These are phyloP conservation scores for Monosporascus sp. DNA, from an alignment of 2,329 filamentous ascomycete species.

Conservation along the genomic window DNA sequence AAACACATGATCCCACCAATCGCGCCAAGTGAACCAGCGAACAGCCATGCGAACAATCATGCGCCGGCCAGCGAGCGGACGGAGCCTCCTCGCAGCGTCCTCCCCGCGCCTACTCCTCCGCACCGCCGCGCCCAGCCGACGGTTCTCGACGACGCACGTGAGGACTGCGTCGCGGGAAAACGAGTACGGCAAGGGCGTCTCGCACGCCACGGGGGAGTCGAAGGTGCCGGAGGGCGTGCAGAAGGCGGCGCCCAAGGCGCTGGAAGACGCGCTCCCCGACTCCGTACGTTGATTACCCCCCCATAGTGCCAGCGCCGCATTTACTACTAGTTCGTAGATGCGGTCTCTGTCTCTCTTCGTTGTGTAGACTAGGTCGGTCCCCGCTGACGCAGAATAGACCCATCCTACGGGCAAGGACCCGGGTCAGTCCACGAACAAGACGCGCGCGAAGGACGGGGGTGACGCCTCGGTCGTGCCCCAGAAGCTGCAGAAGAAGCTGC, in stretches of 20 bases:
- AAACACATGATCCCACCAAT: no score
- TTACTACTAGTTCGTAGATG: no score
- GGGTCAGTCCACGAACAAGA: constrained; percentile 8
- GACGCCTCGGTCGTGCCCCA: constrained; percentile 13
- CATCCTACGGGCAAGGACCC: constrained; percentile 8
- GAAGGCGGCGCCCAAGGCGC: constrained; percentile 8
- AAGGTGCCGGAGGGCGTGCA: constrained; percentile 11
- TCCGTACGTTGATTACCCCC: constrained; percentile 3
- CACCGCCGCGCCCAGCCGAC: no score
- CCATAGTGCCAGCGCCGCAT: no score
- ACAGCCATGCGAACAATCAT: no score
- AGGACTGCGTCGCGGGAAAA: no score
- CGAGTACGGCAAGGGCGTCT: background rate
- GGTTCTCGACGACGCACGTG: no score
- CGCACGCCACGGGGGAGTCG: constrained; percentile 11
- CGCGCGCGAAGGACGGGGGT: constrained; percentile 13
- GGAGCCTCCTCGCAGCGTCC: no score
- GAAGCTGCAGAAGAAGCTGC: constrained; percentile 15
- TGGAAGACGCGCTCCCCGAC: constrained; percentile 10
- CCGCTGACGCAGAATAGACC: background rate
- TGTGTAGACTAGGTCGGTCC: background rate
- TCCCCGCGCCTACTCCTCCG: no score
- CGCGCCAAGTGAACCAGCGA: no score
- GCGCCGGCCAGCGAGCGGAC: no score
- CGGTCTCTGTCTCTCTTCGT: background rate